Evolutionary conservation across 2,329 filamentous ascomycete genomes (phyloP).

Genomic region (Talaromyces pinophilus): DNA sequence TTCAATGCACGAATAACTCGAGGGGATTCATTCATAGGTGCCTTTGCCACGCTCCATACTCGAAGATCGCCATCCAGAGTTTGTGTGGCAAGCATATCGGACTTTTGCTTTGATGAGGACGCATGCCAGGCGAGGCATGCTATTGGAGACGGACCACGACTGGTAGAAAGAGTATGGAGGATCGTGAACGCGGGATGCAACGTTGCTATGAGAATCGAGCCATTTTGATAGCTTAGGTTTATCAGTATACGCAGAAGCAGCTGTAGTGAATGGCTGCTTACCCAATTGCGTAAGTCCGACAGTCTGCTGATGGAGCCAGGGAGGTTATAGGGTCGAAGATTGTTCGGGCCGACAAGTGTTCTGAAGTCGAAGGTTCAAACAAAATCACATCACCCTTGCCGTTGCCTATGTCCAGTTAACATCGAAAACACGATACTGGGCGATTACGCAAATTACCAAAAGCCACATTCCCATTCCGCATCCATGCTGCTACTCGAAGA

Average conservation of each 20-base stretch:
- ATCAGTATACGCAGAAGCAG: constrained; percentile 9
- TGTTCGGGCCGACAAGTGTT: constrained; percentile 87
- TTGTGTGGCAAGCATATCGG: constrained; percentile 95
- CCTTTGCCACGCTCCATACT: constrained; percentile 95
- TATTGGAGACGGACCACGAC: constrained; percentile 80
- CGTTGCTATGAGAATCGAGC: constrained; percentile 85
- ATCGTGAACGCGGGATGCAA: constrained; percentile 92
- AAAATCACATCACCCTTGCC: constrained; percentile 88
- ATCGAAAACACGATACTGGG: background rate
- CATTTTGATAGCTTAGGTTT: constrained; percentile 78
- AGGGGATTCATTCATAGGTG: constrained; percentile 68
- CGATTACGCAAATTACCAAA: constrained; percentile 66
- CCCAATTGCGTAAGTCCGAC: constrained; percentile 94
- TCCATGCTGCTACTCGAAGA: constrained; percentile 84
- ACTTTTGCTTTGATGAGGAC: constrained; percentile 92
- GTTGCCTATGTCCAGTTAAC: constrained; percentile 65
- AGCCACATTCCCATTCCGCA: constrained; percentile 94
- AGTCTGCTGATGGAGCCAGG: constrained; percentile 83
- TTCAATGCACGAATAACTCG: constrained; percentile 88
- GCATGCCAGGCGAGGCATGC: constrained; percentile 91
- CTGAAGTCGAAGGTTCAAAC: constrained; percentile 89
- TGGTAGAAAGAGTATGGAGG: constrained; percentile 85
- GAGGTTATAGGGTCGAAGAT: constrained; percentile 96
- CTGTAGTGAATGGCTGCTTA: constrained; percentile 47
- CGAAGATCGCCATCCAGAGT: constrained; percentile 87